A percentile compares a stretch with the other conserved stretches of the same genome.
These are phyloP conservation scores for Heterobasidion irregulare DNA, from an alignment of 1,284 basidiomycete species.

Conservation along the genomic window DNA sequence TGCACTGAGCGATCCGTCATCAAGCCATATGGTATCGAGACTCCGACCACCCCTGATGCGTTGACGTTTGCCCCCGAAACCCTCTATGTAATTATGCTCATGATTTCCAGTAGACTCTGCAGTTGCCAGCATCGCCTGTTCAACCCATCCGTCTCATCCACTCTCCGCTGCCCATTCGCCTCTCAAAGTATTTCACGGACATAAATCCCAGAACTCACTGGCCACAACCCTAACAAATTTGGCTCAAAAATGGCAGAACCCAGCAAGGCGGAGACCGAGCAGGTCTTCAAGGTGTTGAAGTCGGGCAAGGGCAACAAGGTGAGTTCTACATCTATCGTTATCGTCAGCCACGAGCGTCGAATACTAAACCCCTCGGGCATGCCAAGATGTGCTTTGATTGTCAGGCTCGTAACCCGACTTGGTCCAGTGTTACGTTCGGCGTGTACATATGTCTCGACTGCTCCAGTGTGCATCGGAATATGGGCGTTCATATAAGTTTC, in stretches of 20 bases:
- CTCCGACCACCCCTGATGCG: no score
- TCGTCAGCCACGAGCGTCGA: not conserved
- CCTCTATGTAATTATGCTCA: no score
- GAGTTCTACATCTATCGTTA: constrained; percentile 13
- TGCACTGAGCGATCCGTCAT: no score
- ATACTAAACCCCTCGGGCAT: not conserved
- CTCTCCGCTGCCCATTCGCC: no score
- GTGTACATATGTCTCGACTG: constrained; percentile 98
- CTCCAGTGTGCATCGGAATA: constrained; percentile 91
- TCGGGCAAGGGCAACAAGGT: constrained; percentile 89
- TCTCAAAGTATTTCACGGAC: no score
- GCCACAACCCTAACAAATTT: no score
- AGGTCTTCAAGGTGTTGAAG: constrained; percentile 70
- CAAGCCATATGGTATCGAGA: no score
- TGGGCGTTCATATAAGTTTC: constrained; percentile 98
- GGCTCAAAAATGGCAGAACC: constrained; percentile 50
- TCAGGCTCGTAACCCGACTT: constrained; percentile 93
- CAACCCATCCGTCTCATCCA: no score
- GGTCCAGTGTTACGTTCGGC: constrained; percentile 95
- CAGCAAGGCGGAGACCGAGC: constrained; percentile 71
- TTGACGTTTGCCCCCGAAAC: no score
- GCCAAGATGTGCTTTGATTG: constrained; percentile 95
- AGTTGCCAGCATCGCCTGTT: no score
- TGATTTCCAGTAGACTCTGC: no score
- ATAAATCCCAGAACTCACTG: no score